Evolutionary conservation across 805 yeast species (phyloP), one percentile per base, ranked within the genome.

Genomic region (Candida ortonii): DNA sequence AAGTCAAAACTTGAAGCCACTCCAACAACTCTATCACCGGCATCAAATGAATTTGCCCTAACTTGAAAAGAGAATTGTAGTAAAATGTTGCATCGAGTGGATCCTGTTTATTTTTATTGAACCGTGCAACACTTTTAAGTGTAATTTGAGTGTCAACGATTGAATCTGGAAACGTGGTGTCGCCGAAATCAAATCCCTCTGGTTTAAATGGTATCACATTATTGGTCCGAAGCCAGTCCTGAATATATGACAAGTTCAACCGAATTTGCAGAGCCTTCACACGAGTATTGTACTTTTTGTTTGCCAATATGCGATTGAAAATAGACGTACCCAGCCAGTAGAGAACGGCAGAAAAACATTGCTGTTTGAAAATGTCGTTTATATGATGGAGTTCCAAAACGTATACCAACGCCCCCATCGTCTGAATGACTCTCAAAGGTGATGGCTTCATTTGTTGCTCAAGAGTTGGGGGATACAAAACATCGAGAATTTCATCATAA

Each of bases 171-270:
- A 52, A 62, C 7, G 46, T 48, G 6, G 49, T 46, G 23, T 56
- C 52, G 8, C 48, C 30, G 28, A 55, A 47, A 25, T 47, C 41
- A 4, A 43, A 30, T 16, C 47, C 56, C 6, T 51, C 49, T 1
- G 56, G 57, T 47, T 35, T 56, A 34, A 47, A 59, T 10, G 77
- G 75, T 18, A 67, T 67, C 45, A 72, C 65, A 49, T 78, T 76
- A 47, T 80, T 82, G 5, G 76, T 68, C 40, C 95, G 73, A 19
- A 90, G 73, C 99, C 99, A 93, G 53, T 93, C 96, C 59, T 93
- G 97, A 27, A 93, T 62, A 5, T 84, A 73, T 0, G 96, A 87
- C 7, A 93, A 52, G 50, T 93, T 93, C 35, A 93, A 71, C 36
- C 97, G 68, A 28, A 93, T 80, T 55, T 93, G 97, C 60, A 93